Percentiles rank a stretch among this genome's conserved stretches.
phyloP scores from a whole-genome alignment of 75 land plant genomes.

The Isoetes taiwanensis region DNA sequence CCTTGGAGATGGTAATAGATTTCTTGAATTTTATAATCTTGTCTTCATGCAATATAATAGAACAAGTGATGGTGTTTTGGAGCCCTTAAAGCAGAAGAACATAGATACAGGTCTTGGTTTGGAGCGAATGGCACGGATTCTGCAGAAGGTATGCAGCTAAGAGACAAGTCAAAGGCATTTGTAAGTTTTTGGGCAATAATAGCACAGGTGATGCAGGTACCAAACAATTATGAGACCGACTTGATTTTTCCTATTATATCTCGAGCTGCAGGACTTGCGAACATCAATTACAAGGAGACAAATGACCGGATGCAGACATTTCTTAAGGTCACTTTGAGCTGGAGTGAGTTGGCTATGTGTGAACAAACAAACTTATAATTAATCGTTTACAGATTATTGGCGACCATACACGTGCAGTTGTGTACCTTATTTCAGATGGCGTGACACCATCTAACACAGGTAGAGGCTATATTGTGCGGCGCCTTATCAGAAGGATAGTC shows the following conservation, averaged over 20 bases:
- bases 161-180: neutral
- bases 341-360: no score
- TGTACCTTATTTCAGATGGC: slow-evolving; percentile 90
- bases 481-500: slow-evolving; percentile 81
- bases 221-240: slow-evolving; percentile 95
- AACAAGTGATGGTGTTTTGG: slow-evolving; percentile 72
- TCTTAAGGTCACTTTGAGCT: slow-evolving; percentile 62
- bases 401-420: slow-evolving; percentile 86
- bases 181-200: no score
- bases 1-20: slow-evolving; percentile 76
- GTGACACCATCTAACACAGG: slow-evolving; percentile 89
- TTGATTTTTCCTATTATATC: slow-evolving; percentile 81
- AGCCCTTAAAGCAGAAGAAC: slow-evolving; percentile 64
- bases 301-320: slow-evolving; percentile 42
- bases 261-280: slow-evolving; percentile 63
- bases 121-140: slow-evolving; percentile 91
- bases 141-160: slow-evolving; percentile 56
- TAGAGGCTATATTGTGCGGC: slow-evolving; percentile 80
- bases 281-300: slow-evolving; percentile 45
- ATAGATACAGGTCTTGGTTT: slow-evolving; percentile 96
- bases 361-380: no score
- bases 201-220: slow-evolving; percentile 89
- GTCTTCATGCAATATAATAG: slow-evolving; percentile 97
- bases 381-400: slow-evolving; percentile 54
- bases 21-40: slow-evolving; percentile 84